Percentiles rank a stretch among this genome's conserved stretches.
phyloP scores from a whole-genome alignment of 1,139 yeast species.

The Diutina pseudorugosa region DNA sequence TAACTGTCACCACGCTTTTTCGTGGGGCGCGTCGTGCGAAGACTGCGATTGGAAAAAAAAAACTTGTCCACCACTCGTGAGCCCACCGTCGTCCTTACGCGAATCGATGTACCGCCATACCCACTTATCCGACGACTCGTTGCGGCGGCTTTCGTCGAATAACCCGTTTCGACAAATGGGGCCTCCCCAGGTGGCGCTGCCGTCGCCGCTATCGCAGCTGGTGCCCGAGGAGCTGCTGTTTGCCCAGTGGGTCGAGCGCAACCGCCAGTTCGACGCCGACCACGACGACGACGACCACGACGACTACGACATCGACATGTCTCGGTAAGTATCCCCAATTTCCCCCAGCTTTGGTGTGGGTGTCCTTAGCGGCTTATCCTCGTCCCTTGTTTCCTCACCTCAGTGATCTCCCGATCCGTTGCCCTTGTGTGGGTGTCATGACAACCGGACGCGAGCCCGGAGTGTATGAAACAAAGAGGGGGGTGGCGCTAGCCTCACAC shows the following conservation, averaged over 20 bases:
- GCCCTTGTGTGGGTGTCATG: background rate
- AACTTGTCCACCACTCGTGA: background rate
- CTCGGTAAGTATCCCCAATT: constrained; percentile 13
- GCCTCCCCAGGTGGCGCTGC: constrained; percentile 5
- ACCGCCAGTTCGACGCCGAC: constrained; percentile 1
- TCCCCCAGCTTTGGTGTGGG: no score
- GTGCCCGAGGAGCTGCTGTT: constrained; percentile 2
- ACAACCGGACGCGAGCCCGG: background rate
- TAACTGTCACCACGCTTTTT: background rate
- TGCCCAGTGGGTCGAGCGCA: constrained; percentile 1
- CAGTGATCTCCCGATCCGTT: background rate
- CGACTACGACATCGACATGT: background rate
- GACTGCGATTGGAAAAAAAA: background rate
- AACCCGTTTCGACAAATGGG: constrained; percentile 41
- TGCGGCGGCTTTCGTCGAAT: constrained; percentile 34
- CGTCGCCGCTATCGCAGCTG: constrained; percentile 2
- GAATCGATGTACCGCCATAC: background rate
- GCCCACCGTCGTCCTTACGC: no score
- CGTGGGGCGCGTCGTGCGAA: background rate
- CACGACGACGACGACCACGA: background rate
- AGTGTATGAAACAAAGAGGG: background rate
- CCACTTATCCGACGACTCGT: background rate
- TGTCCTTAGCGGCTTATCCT: no score
- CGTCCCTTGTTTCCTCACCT: constrained; percentile 30
- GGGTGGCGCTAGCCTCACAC: background rate